These are phyloP conservation scores for Penicillium sp. DNA, from an alignment of 2,329 filamentous ascomycete species.

Conservation along the genomic window DNA sequence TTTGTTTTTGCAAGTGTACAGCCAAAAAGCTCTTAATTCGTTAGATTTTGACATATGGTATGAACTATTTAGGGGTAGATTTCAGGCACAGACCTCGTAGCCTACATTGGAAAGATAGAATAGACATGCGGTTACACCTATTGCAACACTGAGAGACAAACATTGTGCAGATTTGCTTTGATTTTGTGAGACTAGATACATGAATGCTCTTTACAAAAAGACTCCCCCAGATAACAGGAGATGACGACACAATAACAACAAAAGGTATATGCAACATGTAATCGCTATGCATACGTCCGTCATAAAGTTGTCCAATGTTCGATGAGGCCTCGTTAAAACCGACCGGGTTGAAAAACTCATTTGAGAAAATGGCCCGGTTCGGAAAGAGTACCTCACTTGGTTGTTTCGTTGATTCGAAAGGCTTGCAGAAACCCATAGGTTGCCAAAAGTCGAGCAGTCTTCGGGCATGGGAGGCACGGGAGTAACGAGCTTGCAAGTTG, in stretches of 20 bases:
- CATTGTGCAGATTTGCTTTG: not conserved
- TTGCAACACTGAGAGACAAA: not conserved
- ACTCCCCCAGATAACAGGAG: not conserved
- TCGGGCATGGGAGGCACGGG: not conserved
- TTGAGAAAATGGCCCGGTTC: slow-evolving; percentile 2
- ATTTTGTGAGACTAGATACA: not conserved
- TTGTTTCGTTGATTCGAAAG: not conserved
- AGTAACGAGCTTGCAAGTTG: not conserved
- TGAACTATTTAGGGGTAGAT: not conserved
- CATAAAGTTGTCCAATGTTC: not conserved
- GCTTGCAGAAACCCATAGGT: not conserved
- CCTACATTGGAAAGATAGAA: not conserved
- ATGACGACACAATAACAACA: slow-evolving; percentile 4
- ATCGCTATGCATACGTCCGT: slow-evolving; percentile 5
- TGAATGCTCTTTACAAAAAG: not conserved
- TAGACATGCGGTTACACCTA: not conserved
- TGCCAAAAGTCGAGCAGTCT: not conserved
- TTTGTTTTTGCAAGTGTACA: too few species aligned
- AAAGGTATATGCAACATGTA: slow-evolving; percentile 6
- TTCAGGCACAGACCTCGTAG: not conserved
- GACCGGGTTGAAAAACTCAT: slow-evolving; percentile 3
- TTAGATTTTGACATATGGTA: too few species aligned
- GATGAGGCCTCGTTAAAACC: slow-evolving; percentile 12
- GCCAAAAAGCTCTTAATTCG: too few species aligned
- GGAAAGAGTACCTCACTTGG: slow-evolving; percentile 8